A percentile compares a stretch with the other conserved stretches of the same genome.
phyloP scores from a whole-genome alignment of 176 grass and related monocot genomes.

The Carex pumila region DNA sequence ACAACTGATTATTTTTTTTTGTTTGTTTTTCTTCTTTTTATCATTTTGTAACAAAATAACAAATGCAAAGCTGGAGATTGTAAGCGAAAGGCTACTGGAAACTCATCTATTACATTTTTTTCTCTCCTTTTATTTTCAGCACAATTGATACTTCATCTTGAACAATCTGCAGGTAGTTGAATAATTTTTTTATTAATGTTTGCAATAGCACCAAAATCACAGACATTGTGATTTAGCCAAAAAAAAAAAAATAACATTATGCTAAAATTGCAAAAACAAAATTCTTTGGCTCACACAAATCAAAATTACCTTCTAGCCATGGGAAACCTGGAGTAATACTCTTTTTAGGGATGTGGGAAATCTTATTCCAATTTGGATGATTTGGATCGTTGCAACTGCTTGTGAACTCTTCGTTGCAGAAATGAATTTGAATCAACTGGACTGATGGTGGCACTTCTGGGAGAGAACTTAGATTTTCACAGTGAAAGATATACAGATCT shows the following conservation, averaged over 20 bases:
- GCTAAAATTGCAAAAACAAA: neutral
- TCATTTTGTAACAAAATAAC: neutral
- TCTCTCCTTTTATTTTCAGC: neutral
- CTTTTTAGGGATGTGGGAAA: neutral
- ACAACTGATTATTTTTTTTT: no score
- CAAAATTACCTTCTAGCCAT: neutral
- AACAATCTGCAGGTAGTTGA: neutral
- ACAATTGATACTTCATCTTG: neutral
- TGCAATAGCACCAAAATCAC: neutral
- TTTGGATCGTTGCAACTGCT: neutral
- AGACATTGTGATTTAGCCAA: neutral
- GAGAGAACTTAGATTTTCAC: neutral
- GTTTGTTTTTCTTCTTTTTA: no score
- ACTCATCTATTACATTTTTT: neutral
- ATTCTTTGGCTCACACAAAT: neutral
- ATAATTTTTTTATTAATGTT: neutral
- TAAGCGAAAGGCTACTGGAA: neutral
- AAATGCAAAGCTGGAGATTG: neutral
- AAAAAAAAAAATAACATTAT: neutral
- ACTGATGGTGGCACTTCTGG: neutral
- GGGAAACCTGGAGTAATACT: no score
- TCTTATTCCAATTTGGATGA: neutral
- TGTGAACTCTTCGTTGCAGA: neutral
- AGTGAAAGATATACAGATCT: neutral
- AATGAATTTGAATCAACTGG: neutral